Percentiles rank a stretch among this genome's conserved stretches.
These are phyloP conservation scores for Yamadazyma triangularis DNA, from an alignment of 1,139 yeast genomes.

Conservation along the genomic window DNA sequence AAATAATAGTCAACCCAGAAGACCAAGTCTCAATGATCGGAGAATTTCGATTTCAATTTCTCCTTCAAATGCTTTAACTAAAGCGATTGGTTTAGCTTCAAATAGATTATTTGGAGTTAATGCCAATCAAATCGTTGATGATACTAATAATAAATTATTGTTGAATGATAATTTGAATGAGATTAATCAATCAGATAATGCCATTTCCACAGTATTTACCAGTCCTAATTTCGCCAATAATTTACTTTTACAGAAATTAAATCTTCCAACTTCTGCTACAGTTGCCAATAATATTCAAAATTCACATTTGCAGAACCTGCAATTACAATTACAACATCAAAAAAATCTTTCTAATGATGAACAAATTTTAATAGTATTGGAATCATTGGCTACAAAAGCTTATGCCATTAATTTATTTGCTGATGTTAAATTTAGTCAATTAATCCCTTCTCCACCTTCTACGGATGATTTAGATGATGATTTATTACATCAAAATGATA, in stretches of 20 bases:
- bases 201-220: conserved; percentile 20
- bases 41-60: conserved; percentile 68
- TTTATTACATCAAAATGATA: conserved; percentile 33
- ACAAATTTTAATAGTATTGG: conserved; percentile 47
- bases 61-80: conserved; percentile 84
- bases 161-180: conserved; percentile 1
- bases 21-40: conserved; percentile 54
- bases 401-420: conserved; percentile 88
- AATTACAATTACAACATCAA: conserved; percentile 1
- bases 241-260: conserved; percentile 29
- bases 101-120: conserved; percentile 71
- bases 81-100: conserved; percentile 85
- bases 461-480: conserved; percentile 39
- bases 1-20: conserved; percentile 25
- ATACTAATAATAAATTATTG: conserved; percentile 6
- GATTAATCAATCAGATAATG: conserved; percentile 4
- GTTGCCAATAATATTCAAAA: conserved; percentile 6
- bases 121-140: conserved; percentile 11
- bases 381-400: conserved; percentile 80
- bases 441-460: conserved; percentile 75
- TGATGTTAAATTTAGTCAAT: conserved; percentile 82
- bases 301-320: conserved; percentile 3
- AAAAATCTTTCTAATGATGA: conserved; percentile 28
- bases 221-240: conserved; percentile 36
- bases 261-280: conserved; percentile 23